Evolutionary conservation across 352 stramenopile species (phyloP).

Genomic region (Phytophthora fragariae): DNA sequence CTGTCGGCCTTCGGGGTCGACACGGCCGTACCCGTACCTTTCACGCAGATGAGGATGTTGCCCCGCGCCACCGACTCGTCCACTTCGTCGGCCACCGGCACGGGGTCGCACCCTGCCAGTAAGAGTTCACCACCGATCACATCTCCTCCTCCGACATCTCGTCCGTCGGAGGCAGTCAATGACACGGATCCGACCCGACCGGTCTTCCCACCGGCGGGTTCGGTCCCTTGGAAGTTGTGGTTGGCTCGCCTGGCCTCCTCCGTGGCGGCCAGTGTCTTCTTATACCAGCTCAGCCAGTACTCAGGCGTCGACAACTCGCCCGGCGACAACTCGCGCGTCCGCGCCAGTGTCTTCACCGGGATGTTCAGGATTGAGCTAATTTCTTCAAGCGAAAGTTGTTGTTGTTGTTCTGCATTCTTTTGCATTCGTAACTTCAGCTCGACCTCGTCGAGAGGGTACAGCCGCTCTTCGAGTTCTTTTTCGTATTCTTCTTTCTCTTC

Average conservation of each 20-base stretch:
- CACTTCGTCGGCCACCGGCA: too few species aligned
- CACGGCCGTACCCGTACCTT: too few species aligned
- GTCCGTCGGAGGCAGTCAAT: too few species aligned
- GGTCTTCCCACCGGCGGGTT: too few species aligned
- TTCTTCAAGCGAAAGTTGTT: background rate
- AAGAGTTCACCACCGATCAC: too few species aligned
- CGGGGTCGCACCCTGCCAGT: too few species aligned
- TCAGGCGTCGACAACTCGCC: slow-evolving; percentile 2
- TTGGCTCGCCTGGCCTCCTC: background rate
- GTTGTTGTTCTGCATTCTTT: slow-evolving; percentile 1
- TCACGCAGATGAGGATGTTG: too few species aligned
- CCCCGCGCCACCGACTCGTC: too few species aligned
- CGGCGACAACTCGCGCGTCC: background rate
- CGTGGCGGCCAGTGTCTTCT: background rate
- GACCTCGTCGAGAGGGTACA: slow-evolving; percentile 8
- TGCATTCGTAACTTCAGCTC: slow-evolving; percentile 1
- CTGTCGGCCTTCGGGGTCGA: too few species aligned
- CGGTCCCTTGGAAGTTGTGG: background rate
- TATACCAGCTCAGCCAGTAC: background rate
- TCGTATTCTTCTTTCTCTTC: slow-evolving; percentile 4
- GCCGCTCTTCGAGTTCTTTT: slow-evolving; percentile 2
- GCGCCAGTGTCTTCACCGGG: background rate
- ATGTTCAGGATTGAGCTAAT: background rate
- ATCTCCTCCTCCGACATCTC: too few species aligned
- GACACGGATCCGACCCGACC: too few species aligned